A percentile compares a stretch with the other conserved stretches of the same genome.
Conservation (phyloP, 768 basidiomycete genomes). For the Hebeloma cylindrosporum region DNA sequence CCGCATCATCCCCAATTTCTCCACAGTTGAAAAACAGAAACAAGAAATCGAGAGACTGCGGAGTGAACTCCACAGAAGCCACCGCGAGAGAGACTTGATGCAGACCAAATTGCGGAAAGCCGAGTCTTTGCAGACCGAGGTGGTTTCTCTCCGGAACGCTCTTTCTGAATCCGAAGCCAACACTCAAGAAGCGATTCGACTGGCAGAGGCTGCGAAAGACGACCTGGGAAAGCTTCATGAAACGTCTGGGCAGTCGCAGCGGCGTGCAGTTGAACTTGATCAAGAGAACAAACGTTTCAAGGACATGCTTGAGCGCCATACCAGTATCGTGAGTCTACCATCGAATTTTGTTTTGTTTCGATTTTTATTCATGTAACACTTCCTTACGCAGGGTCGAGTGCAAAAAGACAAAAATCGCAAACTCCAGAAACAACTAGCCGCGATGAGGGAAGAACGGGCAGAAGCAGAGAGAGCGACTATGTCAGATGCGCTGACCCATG, state of each 20-base stretch:
- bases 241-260: slow-evolving; percentile 15
- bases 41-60: slow-evolving; percentile 27
- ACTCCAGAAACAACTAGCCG: slow-evolving; percentile 20
- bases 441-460: slow-evolving; percentile 17
- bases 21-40: slow-evolving; percentile 27
- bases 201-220: slow-evolving; percentile 28
- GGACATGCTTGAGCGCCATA: slow-evolving; percentile 30
- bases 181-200: slow-evolving; percentile 27
- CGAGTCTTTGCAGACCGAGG: slow-evolving; percentile 23
- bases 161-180: slow-evolving; percentile 21
- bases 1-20: slow-evolving; percentile 41
- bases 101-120: slow-evolving; percentile 18
- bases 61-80: slow-evolving; percentile 14
- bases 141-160: slow-evolving; percentile 15
- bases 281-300: slow-evolving; percentile 29
- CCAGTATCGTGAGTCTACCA: slow-evolving; percentile 28
- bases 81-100: slow-evolving; percentile 14
- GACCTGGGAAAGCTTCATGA: slow-evolving; percentile 23
- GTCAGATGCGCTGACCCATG: slow-evolving; percentile 13
- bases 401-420: slow-evolving; percentile 26
- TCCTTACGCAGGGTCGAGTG: slow-evolving; percentile 16
- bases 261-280: slow-evolving; percentile 24
- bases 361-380: slow-evolving; percentile 1
- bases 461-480: slow-evolving; percentile 17
- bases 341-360: background rate